Evolutionary conservation across 1,139 yeast species (phyloP), one percentile per base, ranked within the genome.

Genomic region (Wickerhamiella pararugosa): DNA sequence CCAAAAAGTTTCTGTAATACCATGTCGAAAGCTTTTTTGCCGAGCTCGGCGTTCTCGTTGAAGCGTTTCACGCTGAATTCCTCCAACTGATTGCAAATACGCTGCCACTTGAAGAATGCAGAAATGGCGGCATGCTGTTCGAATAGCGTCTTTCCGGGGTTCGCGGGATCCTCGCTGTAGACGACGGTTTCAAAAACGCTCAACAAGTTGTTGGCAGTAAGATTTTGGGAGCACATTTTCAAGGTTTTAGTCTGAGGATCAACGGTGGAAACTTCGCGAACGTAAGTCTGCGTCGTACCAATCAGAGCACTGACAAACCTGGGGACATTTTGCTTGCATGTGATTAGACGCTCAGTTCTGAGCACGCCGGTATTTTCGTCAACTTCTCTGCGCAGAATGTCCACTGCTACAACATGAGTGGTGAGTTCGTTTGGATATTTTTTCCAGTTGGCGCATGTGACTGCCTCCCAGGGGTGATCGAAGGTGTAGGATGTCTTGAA

Each of bases 381-480:
- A 29, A 84, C 58, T 51, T 78, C 82, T 47, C 97, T 69, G 46
- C 79, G 66, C 39, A 90, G 63, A 2, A 84, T 83, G 59, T 90
- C 98, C 5, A 90, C 97, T 1, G 93, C 92, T 11, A 84, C 79
- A n/a, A 90, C 98, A 62, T 90, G 98, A 0, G 93, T 73, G 6
- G 94, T 79, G 48, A 79, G 69, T 55, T 86, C 94, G 50, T 90
- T 90, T 10, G 98, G 98, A 62, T 90, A 90, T 56, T 90, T 90
- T 51, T 75, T 77, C 98, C 98, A 90, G 61, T 90, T 87, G 46
- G 97, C 97, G 0, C 94, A 87, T 1, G 94, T 81, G 15, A 90
- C 94, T 55, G 83, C 86, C 34, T 81, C 94, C 96, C 97, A 87
- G 0, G 93, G 74, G 55, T 87, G 87, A 47, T 74, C 66, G 60